phyloP scores from a whole-genome alignment of 805 yeast species.

The Myxozyma mucilagina region DNA sequence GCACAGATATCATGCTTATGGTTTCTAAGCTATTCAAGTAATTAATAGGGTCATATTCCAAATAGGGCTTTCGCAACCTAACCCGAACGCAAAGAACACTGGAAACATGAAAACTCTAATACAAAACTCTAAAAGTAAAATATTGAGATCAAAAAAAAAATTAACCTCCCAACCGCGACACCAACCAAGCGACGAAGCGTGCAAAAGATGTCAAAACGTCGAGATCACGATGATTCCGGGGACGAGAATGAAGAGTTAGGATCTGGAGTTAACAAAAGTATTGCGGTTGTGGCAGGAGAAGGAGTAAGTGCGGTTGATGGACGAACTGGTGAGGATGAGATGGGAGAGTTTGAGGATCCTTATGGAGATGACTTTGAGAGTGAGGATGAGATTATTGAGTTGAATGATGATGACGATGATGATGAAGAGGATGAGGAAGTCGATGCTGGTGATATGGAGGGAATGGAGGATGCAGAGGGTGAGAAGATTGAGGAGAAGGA shows the following conservation, averaged over 20 bases:
- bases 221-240: slow-evolving; percentile 12
- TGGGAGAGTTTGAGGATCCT: slow-evolving; percentile 64
- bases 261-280: neutral
- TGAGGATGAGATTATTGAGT: slow-evolving; percentile 51
- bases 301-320: slow-evolving; percentile 7
- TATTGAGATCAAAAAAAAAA: neutral
- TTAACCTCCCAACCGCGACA: neutral
- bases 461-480: slow-evolving; percentile 18
- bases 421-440: slow-evolving; percentile 37
- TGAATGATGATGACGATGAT: slow-evolving; percentile 77
- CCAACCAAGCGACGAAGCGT: neutral
- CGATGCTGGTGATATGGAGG: slow-evolving; percentile 23
- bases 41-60: too few relatives aligned
- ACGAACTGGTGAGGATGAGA: slow-evolving; percentile 35
- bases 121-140: neutral
- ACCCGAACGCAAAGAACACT: too few relatives aligned
- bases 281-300: slow-evolving; percentile 13
- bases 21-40: too few relatives aligned
- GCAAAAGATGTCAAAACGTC: slow-evolving; percentile 24
- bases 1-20: too few relatives aligned
- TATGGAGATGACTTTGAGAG: slow-evolving; percentile 51
- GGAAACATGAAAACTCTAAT: neutral
- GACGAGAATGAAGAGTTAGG: neutral
- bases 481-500: slow-evolving; percentile 35
- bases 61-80: too few relatives aligned